Evolutionary conservation across 768 basidiomycete species (phyloP), one percentile per base, ranked within the genome.

Genomic region (Hericium erinaceus): DNA sequence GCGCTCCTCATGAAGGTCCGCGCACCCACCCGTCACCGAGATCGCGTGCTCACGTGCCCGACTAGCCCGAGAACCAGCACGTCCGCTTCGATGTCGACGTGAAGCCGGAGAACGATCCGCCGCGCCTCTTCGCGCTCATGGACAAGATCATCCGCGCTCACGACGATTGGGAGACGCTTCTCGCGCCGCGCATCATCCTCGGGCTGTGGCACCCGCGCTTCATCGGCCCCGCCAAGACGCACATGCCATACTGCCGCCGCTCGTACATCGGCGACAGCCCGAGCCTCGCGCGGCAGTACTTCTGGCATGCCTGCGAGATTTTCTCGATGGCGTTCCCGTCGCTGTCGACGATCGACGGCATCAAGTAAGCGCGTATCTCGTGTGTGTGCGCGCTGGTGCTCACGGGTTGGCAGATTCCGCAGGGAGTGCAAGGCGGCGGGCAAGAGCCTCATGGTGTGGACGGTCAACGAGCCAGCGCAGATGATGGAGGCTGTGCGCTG

Each of bases 131-230:
- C 73, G 67, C 72, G 22, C 74, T 94, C 44, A 92, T 97, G 83
- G 78, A 89, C 72, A 69, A 71, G 41, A 75, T 79, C 57, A 82
- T 95, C 59, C 74, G 80, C 13, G 64, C 75, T 6, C 81, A 92
- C 58, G 75, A 79, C 0, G 74, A 80, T 26, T 95, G 87, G 88
- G 80, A 92, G 71, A 84, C 80, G 7, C 69, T 65, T 38, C 82
- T 95, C 54, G 91, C 87, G 1, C 92, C 91, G 0, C 80, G 92
- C 16, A 82, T 93, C 65, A 72, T 92, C 7, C 77, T 92, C 56
- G 91, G 89, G 4, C 76, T 93, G 11, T 93, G 90, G 91, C 93
- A 99, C 73, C 93, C 95, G 8, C 81, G 84, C 54, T 99, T 95
- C 75, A 73, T 98, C 49, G 74, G 72, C 7, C 82, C 82, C 40